A percentile compares a stretch with the other conserved stretches of the same genome.
These are phyloP conservation scores for Uncinocarpus reesii DNA, from an alignment of 2,329 filamentous ascomycete species.

Conservation along the genomic window DNA sequence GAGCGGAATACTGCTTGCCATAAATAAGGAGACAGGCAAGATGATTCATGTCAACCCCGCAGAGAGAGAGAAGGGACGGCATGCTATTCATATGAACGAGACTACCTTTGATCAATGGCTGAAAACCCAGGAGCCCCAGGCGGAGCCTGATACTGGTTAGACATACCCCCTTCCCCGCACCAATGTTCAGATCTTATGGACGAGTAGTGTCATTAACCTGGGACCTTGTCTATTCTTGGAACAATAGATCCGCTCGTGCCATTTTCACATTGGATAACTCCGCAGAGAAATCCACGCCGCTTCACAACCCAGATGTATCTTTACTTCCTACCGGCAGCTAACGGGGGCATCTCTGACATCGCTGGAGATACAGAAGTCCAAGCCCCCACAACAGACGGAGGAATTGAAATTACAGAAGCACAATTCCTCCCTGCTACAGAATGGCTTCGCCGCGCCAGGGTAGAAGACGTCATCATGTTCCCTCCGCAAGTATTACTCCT, in stretches of 20 bases:
- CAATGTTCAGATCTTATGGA: neutral
- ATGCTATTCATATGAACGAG: conserved; percentile 56
- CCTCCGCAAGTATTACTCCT: conserved; percentile 69
- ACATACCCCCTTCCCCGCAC: conserved; percentile 12
- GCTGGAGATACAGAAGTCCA: conserved; percentile 48
- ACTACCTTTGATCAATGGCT: conserved; percentile 60
- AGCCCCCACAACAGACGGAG: conserved; percentile 60
- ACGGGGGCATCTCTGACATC: conserved; percentile 25
- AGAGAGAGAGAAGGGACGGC: conserved; percentile 56
- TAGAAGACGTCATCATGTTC: conserved; percentile 68
- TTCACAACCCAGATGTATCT: conserved; percentile 97
- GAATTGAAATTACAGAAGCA: conserved; percentile 62
- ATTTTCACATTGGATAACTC: conserved; percentile 89
- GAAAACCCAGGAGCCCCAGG: conserved; percentile 27
- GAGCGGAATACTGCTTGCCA: conserved; percentile 73
- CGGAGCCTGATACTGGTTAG: conserved; percentile 49
- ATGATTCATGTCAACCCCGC: conserved; percentile 52
- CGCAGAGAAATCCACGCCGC: conserved; percentile 54
- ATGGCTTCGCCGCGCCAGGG: conserved; percentile 57
- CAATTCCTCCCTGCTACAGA: conserved; percentile 59
- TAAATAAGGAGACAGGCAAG: conserved; percentile 29
- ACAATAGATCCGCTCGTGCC: conserved; percentile 49
- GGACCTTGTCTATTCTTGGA: neutral
- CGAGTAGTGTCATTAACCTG: conserved; percentile 6
- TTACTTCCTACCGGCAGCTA: conserved; percentile 65